Conservation (phyloP, 768 basidiomycete species). For the Lactarius vividus region DNA sequence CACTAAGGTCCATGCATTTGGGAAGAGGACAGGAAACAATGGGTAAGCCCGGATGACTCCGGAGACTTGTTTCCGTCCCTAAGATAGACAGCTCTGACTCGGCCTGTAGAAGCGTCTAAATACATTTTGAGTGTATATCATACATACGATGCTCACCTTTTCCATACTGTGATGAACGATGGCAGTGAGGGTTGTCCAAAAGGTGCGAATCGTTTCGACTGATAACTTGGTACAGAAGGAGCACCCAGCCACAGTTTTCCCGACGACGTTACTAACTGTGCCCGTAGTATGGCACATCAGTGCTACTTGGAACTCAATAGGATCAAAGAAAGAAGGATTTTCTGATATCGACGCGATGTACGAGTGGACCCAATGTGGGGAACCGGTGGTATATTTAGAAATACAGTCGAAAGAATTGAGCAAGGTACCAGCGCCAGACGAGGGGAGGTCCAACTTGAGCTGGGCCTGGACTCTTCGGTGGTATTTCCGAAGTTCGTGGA, state of each 20-base stretch:
- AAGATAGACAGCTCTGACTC: not conserved
- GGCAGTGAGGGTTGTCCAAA: not conserved
- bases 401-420: not conserved
- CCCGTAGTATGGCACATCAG: not conserved
- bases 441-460: not conserved
- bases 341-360: not conserved
- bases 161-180: not conserved
- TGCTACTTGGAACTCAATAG: not conserved
- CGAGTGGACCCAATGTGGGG: not conserved
- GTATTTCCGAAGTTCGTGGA: conserved; percentile 10
- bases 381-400: not conserved
- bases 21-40: conserved; percentile 31
- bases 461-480: not conserved
- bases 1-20: not conserved
- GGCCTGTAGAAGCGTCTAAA: not conserved
- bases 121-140: not conserved
- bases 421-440: not conserved
- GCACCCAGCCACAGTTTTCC: not conserved
- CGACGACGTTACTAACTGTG: not conserved
- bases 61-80: not conserved
- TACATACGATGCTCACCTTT: not conserved
- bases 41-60: not conserved
- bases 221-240: not conserved
- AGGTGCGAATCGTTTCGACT: not conserved
- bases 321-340: not conserved